Evolutionary conservation across 805 yeast species (phyloP).

Genomic region (Nakazawaea peltata): DNA sequence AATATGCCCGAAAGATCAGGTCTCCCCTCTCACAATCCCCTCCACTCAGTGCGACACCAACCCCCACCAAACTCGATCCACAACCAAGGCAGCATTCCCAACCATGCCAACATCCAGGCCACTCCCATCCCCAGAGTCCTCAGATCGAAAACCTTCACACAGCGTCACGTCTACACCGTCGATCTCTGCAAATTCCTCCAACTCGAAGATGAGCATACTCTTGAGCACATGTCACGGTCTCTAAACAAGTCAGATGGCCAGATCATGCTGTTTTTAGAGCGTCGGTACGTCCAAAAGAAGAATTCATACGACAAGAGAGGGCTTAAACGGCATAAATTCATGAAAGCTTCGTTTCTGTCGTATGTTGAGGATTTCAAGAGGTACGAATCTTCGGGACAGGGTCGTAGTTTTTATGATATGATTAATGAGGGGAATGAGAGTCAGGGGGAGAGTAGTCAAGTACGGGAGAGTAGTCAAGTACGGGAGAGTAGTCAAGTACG

Average conservation of each 20-base stretch:
- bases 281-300: constrained; percentile 18
- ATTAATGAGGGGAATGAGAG: constrained; percentile 4
- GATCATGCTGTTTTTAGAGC: constrained; percentile 20
- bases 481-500: too few relatives aligned
- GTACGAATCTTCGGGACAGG: constrained; percentile 16
- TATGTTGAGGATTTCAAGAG: constrained; percentile 22
- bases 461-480: too few relatives aligned
- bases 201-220: constrained; percentile 17
- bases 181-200: constrained; percentile 24
- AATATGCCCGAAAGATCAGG: too few relatives aligned
- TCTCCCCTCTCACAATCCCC: too few relatives aligned
- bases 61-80: too few relatives aligned
- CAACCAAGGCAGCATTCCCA: too few relatives aligned
- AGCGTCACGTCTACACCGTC: constrained; percentile 25
- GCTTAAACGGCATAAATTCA: constrained; percentile 21
- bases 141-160: constrained; percentile 16
- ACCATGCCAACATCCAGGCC: too few relatives aligned
- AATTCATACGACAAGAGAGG: constrained; percentile 18
- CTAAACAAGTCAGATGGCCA: constrained; percentile 18
- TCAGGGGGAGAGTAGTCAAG: too few relatives aligned
- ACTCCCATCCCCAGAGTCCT: too few relatives aligned
- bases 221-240: constrained; percentile 17
- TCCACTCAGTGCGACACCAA: too few relatives aligned
- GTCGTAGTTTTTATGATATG: constrained; percentile 17
- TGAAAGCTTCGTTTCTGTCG: constrained; percentile 18